A percentile compares a stretch with the other conserved stretches of the same genome.
Evolutionary conservation across 441 rosid species (phyloP).

Genomic region (Mallotus japonicus): DNA sequence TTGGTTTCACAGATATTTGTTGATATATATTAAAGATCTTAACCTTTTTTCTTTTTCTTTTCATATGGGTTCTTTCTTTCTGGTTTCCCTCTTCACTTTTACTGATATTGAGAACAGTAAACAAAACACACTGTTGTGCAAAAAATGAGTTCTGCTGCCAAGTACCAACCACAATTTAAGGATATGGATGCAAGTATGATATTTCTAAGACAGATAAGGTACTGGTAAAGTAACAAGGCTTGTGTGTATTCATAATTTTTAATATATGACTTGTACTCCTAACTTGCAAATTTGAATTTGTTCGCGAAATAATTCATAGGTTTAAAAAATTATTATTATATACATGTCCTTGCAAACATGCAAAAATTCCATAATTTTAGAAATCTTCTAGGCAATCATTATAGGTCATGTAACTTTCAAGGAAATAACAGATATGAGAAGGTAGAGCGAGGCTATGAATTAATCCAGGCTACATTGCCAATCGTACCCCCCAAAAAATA

Average conservation of each 20-base stretch:
- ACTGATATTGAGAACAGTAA: not conserved
- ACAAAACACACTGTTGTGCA: not conserved
- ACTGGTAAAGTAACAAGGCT: not conserved
- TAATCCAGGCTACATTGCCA: not conserved
- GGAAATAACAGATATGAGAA: no score
- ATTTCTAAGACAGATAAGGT: not conserved
- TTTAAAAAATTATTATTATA: no score
- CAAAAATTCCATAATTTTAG: not conserved
- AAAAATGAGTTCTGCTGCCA: not conserved
- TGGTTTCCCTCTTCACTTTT: not conserved
- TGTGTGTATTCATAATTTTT: constrained; percentile 5
- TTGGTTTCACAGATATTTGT: not conserved
- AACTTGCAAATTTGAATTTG: not conserved
- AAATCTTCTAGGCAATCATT: not conserved
- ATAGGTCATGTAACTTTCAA: not conserved
- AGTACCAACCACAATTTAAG: not conserved
- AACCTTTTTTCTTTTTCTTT: not conserved
- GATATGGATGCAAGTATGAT: not conserved
- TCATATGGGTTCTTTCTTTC: not conserved
- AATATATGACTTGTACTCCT: not conserved
- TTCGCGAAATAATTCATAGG: not conserved
- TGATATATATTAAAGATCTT: not conserved
- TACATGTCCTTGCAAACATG: not conserved
- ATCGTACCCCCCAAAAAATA: not conserved
- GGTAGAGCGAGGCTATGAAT: not conserved